These are phyloP conservation scores for Diutina mesorugosa DNA, from an alignment of 1,139 yeast genomes.

Conservation along the genomic window DNA sequence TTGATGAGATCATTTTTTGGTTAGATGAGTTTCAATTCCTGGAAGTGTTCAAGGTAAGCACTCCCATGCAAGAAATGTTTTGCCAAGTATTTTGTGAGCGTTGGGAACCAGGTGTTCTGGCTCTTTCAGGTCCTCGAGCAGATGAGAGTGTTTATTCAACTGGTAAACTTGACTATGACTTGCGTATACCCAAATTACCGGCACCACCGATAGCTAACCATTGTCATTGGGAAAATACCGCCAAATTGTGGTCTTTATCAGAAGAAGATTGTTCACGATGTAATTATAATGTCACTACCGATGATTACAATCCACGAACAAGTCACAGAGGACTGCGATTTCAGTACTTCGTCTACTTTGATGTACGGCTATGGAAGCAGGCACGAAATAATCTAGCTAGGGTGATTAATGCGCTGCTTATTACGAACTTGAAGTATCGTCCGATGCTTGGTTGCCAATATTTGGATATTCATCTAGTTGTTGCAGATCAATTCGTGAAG, in stretches of 20 bases:
- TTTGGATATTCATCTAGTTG: constrained; percentile 67
- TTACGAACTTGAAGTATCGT: constrained; percentile 52
- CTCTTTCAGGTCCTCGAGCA: neutral
- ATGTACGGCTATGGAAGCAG: constrained; percentile 61
- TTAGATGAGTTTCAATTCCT: constrained; percentile 45
- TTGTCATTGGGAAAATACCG: constrained; percentile 24
- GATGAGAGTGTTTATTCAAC: neutral
- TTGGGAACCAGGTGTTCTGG: constrained; percentile 44
- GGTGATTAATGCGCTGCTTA: constrained; percentile 55
- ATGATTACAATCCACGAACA: constrained; percentile 4
- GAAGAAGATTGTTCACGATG: neutral
- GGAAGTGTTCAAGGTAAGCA: constrained; percentile 38
- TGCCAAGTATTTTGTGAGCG: constrained; percentile 37
- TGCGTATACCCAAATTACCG: neutral
- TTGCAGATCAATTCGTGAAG: constrained; percentile 62
- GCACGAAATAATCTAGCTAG: constrained; percentile 52
- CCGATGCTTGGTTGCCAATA: constrained; percentile 61
- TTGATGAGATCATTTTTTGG: constrained; percentile 60
- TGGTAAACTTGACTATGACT: neutral
- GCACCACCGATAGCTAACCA: neutral
- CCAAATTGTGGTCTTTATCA: constrained; percentile 5
- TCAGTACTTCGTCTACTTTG: constrained; percentile 62
- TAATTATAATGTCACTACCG: constrained; percentile 13
- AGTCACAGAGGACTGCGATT: constrained; percentile 55
- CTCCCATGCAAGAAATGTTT: constrained; percentile 35